Base-by-base conservation (phyloP, 495 filamentous ascomycete genomes). In the Usnea hakonensis region DNA sequence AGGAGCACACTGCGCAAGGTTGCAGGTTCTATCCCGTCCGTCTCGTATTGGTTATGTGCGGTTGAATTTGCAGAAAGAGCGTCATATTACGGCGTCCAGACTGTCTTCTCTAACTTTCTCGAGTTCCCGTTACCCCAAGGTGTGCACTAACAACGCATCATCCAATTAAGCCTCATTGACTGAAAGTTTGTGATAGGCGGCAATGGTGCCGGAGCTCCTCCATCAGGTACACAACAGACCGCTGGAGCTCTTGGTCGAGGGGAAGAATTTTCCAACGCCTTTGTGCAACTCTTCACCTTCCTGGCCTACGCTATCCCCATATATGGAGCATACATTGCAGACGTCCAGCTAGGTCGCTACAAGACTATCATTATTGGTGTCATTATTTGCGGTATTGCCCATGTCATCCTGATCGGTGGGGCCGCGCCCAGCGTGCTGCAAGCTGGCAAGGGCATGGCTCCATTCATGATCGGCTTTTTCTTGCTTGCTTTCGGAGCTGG, bases 331-430 rank as follows among this genome's bases (percentile, higher is more conserved):
- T 37, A 52, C 14, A 26, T 61, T 33, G 48, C 58, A n/a, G 58
- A 61, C 30, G 28, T 37, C 17, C 86, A 85, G 67, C 74, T 85
- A 36, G 85, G 85, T 55, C 81, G 81, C 71, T 87, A 85, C 72
- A 84, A 85, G 70, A 85, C 85, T 14, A 86, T 88, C 50, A 71
- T 85, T 16, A 60, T 77, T 48, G 83, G 83, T 72, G 78, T 75
- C 53, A 63, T 75, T 32, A 68, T 81, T 67, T 79, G 78, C 65
- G 59, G 78, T 35, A 46, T 75, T 35, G 78, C 76, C 68, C 69
- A 79, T 55, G 64, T 78, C 43, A 78, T 80, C 60, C 63, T 81
- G 61, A 74, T 81, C 44, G 73, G 71, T 64, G 78, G 76, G 21
- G 76, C 78, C 4, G 74, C 80, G n/a, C 78, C 78, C 21, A 40